Conservation (phyloP, 148 eudicot genomes). For the Simmondsia chinensis region DNA sequence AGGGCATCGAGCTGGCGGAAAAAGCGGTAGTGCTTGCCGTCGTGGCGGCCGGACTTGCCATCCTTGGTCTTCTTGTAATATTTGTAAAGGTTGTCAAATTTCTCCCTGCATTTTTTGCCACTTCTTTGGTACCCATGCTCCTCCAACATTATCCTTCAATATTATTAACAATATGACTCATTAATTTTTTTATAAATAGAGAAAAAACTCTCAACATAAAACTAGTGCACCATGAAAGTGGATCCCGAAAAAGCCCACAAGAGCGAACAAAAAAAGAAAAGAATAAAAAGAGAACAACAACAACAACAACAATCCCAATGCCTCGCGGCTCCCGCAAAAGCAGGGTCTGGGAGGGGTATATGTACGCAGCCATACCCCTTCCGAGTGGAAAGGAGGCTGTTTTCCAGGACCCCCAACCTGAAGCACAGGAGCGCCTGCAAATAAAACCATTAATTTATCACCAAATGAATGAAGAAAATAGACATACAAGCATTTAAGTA, state of each 20-base stretch:
- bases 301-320: too few relatives aligned
- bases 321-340: too few relatives aligned
- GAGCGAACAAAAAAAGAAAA: neutral
- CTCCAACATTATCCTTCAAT: slow-evolving; percentile 76
- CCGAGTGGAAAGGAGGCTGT: too few relatives aligned
- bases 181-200: neutral
- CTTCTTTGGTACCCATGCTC: slow-evolving; percentile 97
- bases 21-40: slow-evolving; percentile 86
- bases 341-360: too few relatives aligned
- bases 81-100: slow-evolving; percentile 90
- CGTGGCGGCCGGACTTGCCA: slow-evolving; percentile 97
- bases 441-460: too few relatives aligned
- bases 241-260: too few relatives aligned
- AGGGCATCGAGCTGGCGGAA: slow-evolving; percentile 94
- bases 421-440: too few relatives aligned
- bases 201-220: neutral
- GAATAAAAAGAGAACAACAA: neutral
- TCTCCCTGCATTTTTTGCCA: slow-evolving; percentile 97
- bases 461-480: too few relatives aligned
- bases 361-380: too few relatives aligned
- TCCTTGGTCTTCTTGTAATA: slow-evolving; percentile 97
- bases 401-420: too few relatives aligned
- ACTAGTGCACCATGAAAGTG: too few relatives aligned
- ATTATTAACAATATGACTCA: neutral
- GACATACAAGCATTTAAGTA: too few relatives aligned